phyloP scores from a whole-genome alignment of 225 moss, liverwort and hornwort species.

The Physcomitrium patens region DNA sequence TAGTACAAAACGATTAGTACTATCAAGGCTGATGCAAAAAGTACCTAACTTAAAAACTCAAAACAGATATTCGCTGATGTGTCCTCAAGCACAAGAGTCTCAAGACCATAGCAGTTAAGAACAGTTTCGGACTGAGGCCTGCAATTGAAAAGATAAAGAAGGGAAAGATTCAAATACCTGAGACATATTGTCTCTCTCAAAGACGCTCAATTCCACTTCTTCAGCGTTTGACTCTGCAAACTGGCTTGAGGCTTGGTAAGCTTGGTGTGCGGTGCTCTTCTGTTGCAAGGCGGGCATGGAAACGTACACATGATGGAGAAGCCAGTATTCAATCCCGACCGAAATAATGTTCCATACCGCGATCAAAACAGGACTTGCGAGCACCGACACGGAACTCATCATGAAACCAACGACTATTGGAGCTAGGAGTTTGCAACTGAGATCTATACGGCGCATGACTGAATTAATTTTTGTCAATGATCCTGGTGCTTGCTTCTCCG shows the following conservation, averaged over 20 bases:
- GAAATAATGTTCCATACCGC: constrained; percentile 78
- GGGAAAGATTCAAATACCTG: constrained; percentile 23
- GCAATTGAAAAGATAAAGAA: neutral
- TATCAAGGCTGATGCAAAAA: no score
- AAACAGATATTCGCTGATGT: no score
- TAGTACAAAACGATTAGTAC: neutral
- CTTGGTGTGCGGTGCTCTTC: constrained; percentile 13
- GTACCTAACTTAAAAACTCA: neutral
- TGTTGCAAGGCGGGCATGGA: constrained; percentile 61
- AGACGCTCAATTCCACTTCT: constrained; percentile 35
- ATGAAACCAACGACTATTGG: constrained; percentile 80
- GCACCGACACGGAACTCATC: constrained; percentile 80
- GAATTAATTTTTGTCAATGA: constrained; percentile 71
- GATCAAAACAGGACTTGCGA: constrained; percentile 70
- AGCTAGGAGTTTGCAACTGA: constrained; percentile 87
- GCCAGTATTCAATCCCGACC: constrained; percentile 80
- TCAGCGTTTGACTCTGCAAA: constrained; percentile 18
- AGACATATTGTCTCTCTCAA: constrained; percentile 26
- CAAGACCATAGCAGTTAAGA: no score
- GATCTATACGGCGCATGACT: constrained; percentile 91
- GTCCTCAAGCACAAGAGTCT: neutral
- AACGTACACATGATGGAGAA: constrained; percentile 75
- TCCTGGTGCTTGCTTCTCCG: constrained; percentile 62
- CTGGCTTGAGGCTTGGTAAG: constrained; percentile 10
- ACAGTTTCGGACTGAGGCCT: neutral